phyloP scores from a whole-genome alignment of 371 early-diverging fungal species.

The Saksenaea oblongispora region DNA sequence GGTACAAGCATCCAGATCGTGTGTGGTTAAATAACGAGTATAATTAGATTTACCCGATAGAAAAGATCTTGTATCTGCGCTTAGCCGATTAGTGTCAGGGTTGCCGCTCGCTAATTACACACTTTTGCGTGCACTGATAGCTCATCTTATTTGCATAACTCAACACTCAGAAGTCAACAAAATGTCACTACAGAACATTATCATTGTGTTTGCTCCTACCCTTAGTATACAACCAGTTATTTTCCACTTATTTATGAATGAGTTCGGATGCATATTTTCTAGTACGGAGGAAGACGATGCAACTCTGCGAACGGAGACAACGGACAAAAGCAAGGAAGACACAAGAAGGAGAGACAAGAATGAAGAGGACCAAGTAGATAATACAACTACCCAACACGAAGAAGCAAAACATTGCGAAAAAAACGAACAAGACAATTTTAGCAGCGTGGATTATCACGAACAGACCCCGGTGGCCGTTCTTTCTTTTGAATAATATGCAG shows the following conservation, averaged over 20 bases:
- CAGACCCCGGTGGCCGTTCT: conserved; percentile 52
- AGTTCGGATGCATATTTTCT: conserved; percentile 87
- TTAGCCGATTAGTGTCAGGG: conserved; percentile 73
- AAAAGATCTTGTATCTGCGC: conserved; percentile 71
- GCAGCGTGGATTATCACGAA: conserved; percentile 49
- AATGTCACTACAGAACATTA: conserved; percentile 94
- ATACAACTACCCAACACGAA: too few species aligned
- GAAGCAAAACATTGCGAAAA: conserved; percentile 16
- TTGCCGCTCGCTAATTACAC: conserved; percentile 90
- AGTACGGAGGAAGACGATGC: conserved; percentile 30
- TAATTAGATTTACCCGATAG: conserved; percentile 70
- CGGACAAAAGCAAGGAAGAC: not conserved
- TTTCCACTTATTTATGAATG: conserved; percentile 83
- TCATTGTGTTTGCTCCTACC: conserved; percentile 94
- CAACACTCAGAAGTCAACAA: conserved; percentile 83
- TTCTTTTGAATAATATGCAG: conserved; percentile 42
- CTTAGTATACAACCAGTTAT: conserved; percentile 89
- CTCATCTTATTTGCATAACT: conserved; percentile 89
- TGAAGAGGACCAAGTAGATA: too few species aligned
- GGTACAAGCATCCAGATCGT: conserved; percentile 17
- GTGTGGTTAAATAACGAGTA: not conserved
- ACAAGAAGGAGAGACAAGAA: not conserved
- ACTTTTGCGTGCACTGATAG: conserved; percentile 81
- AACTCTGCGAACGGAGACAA: not conserved
- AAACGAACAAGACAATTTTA: conserved; percentile 45